A percentile compares a stretch with the other conserved stretches of the same genome.
These are phyloP conservation scores for Corylus heterophylla DNA, from an alignment of 306 rosid species.

Conservation along the genomic window DNA sequence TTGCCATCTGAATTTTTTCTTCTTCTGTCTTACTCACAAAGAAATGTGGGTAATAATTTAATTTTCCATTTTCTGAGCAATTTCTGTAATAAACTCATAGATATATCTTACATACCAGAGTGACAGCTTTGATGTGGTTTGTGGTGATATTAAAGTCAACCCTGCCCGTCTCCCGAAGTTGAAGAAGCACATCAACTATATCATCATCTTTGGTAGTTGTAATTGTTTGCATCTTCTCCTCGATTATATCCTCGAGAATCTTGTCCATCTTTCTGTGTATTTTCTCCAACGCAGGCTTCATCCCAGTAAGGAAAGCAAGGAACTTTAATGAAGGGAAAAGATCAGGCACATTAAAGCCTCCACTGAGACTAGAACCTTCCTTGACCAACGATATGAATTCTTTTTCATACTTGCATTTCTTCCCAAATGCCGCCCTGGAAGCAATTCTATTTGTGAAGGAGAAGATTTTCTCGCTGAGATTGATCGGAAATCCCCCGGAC, in stretches of 20 bases:
- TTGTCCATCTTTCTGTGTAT: not conserved
- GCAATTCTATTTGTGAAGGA: not conserved
- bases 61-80: not conserved
- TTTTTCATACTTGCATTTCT: not conserved
- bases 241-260: slow-evolving; percentile 18
- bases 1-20: too few species aligned
- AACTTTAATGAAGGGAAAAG: slow-evolving; percentile 20
- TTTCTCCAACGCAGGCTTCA: not conserved
- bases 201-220: not conserved
- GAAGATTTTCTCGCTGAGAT: slow-evolving; percentile 7
- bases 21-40: too few species aligned
- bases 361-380: not conserved
- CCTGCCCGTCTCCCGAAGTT: not conserved
- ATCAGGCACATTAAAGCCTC: slow-evolving; percentile 5
- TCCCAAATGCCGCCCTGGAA: slow-evolving; percentile 10
- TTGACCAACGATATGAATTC: slow-evolving; percentile 10
- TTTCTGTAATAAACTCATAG: too few species aligned
- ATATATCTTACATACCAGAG: not conserved
- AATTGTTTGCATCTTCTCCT: not conserved
- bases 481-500: not conserved
- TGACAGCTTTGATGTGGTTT: slow-evolving; percentile 15
- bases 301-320: slow-evolving; percentile 13
- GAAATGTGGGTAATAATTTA: too few species aligned
- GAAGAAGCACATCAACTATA: slow-evolving; percentile 16
- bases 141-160: slow-evolving; percentile 5